Evolutionary conservation across 2,329 filamentous ascomycete species (phyloP), one percentile per base, ranked within the genome.

Genomic region (Sporothrix inflata): DNA sequence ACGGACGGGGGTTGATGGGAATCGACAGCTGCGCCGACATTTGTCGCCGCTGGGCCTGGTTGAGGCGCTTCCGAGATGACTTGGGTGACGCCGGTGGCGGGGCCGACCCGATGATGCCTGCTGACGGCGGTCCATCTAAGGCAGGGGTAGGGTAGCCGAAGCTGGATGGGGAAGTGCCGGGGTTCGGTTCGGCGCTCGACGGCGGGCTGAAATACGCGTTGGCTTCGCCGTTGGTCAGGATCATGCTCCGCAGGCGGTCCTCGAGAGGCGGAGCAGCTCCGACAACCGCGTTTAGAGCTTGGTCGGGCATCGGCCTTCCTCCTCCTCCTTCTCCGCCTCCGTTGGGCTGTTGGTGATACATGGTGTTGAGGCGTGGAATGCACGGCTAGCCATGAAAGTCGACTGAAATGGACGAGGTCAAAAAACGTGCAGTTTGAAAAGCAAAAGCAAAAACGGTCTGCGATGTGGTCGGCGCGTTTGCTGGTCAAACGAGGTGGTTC

Each of bases 21-120:
- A 90, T 85, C 0, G 86, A 84, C 21, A 89, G 76, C 74, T 90
- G 86, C 4, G 88, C 84, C 71, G 84, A 89, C 86, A 90, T 88
- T 76, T 90, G 87, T 27, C 89, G 85, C 66, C 89, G 84, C 75
- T 90, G 87, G 1, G 89, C 88, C 77, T 91, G 89, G 73, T 91
- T 91, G 2, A 83, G 85, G 27, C 88, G 86, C 76, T 85, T 89
- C 76, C 82, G 82, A 68, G 76, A 47, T 8, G 67, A 45, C 38
- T 42, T 42, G 1, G 74, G 74, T 21, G 74, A 73, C 2, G 51
- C 61, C 1, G 74, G 72, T 3, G 73, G 51, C 27, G 49, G 63
- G 38, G 40, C 60, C 21, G 63, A 66, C 7, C 42, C 42, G 14
- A 66, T 66, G 1, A 42, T 24, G 11, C 42, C 63, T 14, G 63